Percentiles rank a stretch among this genome's conserved stretches.
These are phyloP conservation scores for Carpinus fangiana DNA, from an alignment of 306 rosid genomes.

Conservation along the genomic window DNA sequence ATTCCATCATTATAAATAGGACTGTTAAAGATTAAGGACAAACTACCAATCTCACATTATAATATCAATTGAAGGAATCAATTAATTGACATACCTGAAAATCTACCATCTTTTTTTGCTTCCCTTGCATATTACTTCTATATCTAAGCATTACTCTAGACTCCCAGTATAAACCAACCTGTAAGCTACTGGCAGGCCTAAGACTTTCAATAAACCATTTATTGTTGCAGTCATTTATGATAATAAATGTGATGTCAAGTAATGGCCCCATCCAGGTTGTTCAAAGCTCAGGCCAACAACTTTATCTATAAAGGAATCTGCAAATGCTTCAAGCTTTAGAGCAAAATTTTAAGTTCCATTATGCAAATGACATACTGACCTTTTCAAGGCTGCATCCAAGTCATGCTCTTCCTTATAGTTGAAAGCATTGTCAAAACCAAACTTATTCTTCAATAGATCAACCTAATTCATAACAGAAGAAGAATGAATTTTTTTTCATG, in stretches of 20 bases:
- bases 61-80: not conserved
- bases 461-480: conserved; percentile 5
- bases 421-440: conserved; percentile 13
- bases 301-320: not conserved
- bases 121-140: not conserved
- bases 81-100: not conserved
- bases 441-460: conserved; percentile 7
- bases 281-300: not conserved
- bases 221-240: not conserved
- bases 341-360: not conserved
- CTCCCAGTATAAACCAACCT: not conserved
- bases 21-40: not conserved
- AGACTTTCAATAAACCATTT: not conserved
- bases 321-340: not conserved
- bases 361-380: conserved; percentile 11
- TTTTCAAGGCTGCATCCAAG: conserved; percentile 20
- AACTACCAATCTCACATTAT: not conserved
- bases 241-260: not conserved
- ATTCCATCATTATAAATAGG: no score
- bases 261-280: not conserved
- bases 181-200: not conserved
- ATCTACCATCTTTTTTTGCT: not conserved
- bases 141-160: not conserved
- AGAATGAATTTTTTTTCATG: not conserved
- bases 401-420: conserved; percentile 31